phyloP scores from a whole-genome alignment of 2,329 filamentous ascomycete genomes.

The Lasiodiplodia sp. region DNA sequence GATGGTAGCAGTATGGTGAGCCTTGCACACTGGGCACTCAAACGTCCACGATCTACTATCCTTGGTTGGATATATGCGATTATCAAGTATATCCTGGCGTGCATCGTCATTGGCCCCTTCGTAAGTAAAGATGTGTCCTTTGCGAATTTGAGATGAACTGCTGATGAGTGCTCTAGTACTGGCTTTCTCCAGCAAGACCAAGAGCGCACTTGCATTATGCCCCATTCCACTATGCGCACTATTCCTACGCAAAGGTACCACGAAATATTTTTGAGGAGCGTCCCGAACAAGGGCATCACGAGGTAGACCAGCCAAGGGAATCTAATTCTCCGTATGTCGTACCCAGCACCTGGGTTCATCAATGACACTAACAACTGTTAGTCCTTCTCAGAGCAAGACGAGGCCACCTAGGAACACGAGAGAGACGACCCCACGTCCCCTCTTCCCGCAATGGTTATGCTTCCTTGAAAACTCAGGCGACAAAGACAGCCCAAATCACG shows the following conservation, averaged over 20 bases:
- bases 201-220: constrained; percentile 38
- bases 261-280: constrained; percentile 37
- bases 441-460: constrained; percentile 41
- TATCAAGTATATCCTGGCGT: not conserved
- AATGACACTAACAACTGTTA: not conserved
- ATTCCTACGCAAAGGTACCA: constrained; percentile 42
- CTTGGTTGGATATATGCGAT: constrained; percentile 5
- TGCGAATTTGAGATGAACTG: constrained; percentile 32
- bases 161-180: not conserved
- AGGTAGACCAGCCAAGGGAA: not conserved
- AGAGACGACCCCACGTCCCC: constrained; percentile 38
- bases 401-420: constrained; percentile 33
- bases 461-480: constrained; percentile 33
- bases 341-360: too few relatives aligned
- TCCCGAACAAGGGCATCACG: too few relatives aligned
- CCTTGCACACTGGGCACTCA: constrained; percentile 41
- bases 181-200: constrained; percentile 28
- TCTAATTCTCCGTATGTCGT: not conserved
- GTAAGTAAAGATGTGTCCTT: constrained; percentile 34
- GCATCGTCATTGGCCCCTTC: too few relatives aligned
- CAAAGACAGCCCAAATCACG: not conserved
- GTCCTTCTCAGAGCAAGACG: not conserved
- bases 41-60: constrained; percentile 38
- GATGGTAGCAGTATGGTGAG: constrained; percentile 38
- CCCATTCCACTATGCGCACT: constrained; percentile 39